Evolutionary conservation across 371 early-diverging fungal species (phyloP).

Genomic region (Chytridiales sp.): DNA sequence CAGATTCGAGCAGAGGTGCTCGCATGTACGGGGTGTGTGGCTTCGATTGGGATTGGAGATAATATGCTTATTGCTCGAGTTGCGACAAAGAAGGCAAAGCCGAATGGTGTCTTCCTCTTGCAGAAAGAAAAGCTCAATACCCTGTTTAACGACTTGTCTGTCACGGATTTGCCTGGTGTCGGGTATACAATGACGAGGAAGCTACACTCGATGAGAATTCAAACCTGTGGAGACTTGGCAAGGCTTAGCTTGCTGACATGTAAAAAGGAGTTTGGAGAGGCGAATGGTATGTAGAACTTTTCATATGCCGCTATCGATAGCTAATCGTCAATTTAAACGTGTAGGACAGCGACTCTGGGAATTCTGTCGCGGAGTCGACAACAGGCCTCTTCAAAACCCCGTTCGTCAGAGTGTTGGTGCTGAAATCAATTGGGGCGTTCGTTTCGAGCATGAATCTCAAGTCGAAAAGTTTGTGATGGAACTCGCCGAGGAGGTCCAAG

Average conservation of each 20-base stretch:
- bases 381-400: constrained; percentile 62
- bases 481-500: constrained; percentile 38
- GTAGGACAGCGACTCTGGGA: constrained; percentile 20
- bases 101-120: constrained; percentile 63
- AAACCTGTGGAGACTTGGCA: constrained; percentile 58
- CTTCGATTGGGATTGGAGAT: constrained; percentile 72
- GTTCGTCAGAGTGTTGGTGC: constrained; percentile 74
- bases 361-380: constrained; percentile 68
- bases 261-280: constrained; percentile 67
- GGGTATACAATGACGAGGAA: constrained; percentile 39
- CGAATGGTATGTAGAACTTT: constrained; percentile 64
- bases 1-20: constrained; percentile 54
- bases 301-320: neutral
- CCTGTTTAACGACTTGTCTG: constrained; percentile 19
- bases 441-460: constrained; percentile 70
- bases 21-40: constrained; percentile 60
- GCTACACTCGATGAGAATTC: constrained; percentile 48
- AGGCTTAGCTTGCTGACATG: constrained; percentile 40
- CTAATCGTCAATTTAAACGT: neutral
- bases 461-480: constrained; percentile 51
- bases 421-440: constrained; percentile 76
- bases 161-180: constrained; percentile 50
- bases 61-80: constrained; percentile 77
- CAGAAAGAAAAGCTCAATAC: constrained; percentile 30
- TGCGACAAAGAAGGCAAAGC: constrained; percentile 81